Base-by-base conservation (phyloP, 2,329 filamentous ascomycete genomes). In the Elsinoe fawcettii region DNA sequence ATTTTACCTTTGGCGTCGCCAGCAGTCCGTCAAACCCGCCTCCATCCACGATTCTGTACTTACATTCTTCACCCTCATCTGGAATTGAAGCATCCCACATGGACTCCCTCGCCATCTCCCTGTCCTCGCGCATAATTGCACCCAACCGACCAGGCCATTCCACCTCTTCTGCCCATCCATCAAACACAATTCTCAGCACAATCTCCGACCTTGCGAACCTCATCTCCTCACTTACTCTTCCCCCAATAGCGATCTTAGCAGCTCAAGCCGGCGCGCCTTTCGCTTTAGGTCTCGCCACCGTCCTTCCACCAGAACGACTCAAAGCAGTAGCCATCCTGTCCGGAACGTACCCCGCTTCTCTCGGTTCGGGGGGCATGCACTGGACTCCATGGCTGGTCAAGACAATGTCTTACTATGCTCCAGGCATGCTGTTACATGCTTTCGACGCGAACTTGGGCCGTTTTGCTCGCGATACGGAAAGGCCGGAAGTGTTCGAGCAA, bases 141-240 rank as follows among this genome's bases (percentile, higher is more conserved):
- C 32, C 49, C 30, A 34, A 30, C 49, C 7, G 49, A 36, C 49
- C 49, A 36, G 49, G 49, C 12, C 32, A 37, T 32, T 34, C 25
- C 49, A 53, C 49, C n/a, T 53, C 49, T 12, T 14, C 30, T 30
- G 11, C 49, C 1, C 20, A 36, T 18, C 18, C 49, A 12, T 36
- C 25, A 16, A 36, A 9, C 49, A 53, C 49, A 20, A 36, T 53
- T 27, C 30, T 39, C 30, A 53, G 16, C 32, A 34, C 30, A 18
- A 39, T 34, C 5, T 53, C 49, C 16, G 49, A 53, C 49, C 32
- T 53, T 16, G n/a, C 49, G 16, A 53, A 53, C 20, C 30, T 53
- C 20, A 30, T 53, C 20, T 53, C 49, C 2, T 3, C 32, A 9
- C 34, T 53, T 9, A 1, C n/a, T 11, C 11, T 53, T 12, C 9